Conservation (phyloP, 176 grass and related monocot genomes). For the Aegilops speltoides region DNA sequence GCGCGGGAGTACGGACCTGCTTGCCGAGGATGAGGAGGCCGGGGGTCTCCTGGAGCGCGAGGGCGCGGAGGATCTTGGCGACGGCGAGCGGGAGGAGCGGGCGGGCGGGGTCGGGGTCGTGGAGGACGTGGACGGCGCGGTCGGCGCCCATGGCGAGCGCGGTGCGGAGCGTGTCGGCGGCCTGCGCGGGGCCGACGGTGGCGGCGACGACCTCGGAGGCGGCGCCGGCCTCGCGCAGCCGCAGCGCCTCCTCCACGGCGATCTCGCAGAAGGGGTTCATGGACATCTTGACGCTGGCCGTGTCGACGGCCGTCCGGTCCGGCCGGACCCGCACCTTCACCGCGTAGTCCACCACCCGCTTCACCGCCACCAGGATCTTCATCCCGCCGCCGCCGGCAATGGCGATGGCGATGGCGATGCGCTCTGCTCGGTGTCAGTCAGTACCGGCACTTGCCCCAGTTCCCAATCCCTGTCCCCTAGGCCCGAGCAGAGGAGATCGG, state of each 20-base stretch:
- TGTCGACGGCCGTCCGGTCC: conserved; percentile 80
- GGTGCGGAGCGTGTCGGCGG: conserved; percentile 85
- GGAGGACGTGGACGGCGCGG: conserved; percentile 78
- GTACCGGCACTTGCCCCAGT: too few species aligned
- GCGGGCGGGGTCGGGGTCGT: conserved; percentile 33
- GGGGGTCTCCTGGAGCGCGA: conserved; percentile 67
- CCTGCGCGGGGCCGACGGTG: conserved; percentile 66
- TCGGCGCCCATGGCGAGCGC: conserved; percentile 96
- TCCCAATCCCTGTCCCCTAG: neutral
- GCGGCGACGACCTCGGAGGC: conserved; percentile 76
- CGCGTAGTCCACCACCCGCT: conserved; percentile 93
- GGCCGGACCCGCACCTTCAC: conserved; percentile 83
- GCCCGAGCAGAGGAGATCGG: neutral
- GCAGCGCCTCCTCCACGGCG: conserved; percentile 83
- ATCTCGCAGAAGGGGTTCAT: conserved; percentile 99
- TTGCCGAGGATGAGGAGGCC: conserved; percentile 83
- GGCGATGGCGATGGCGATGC: neutral
- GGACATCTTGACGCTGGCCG: conserved; percentile 81
- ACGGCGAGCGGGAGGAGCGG: conserved; percentile 77
- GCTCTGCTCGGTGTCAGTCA: too few species aligned
- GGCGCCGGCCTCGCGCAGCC: conserved; percentile 65
- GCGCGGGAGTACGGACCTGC: conserved; percentile 45
- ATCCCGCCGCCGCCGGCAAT: conserved; percentile 19
- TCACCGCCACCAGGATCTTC: conserved; percentile 94
- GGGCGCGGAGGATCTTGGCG: conserved; percentile 69